Evolutionary conservation across 2,329 filamentous ascomycete species (phyloP).

Genomic region (Colletotrichum neosansevieriae): DNA sequence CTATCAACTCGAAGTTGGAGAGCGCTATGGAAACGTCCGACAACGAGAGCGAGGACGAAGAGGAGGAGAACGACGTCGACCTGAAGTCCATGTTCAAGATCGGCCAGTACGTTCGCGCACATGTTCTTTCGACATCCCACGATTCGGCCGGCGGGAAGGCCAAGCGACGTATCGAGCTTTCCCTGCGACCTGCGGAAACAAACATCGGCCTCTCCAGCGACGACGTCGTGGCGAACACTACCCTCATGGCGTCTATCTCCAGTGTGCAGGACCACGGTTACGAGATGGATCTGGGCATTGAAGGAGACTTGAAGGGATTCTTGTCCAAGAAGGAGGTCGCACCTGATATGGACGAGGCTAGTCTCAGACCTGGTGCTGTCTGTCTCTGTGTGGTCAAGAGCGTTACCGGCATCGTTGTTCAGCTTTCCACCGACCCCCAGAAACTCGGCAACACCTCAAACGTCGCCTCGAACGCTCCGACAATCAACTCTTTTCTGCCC

Average conservation of each 20-base stretch:
- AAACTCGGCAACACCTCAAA: constrained; percentile 76
- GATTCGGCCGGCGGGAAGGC: constrained; percentile 71
- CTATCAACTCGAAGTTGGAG: constrained; percentile 82
- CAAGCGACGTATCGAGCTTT: constrained; percentile 88
- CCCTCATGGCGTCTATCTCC: constrained; percentile 86
- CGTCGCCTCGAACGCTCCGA: constrained; percentile 80
- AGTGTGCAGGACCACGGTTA: constrained; percentile 98
- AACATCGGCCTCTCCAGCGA: constrained; percentile 81
- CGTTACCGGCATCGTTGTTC: constrained; percentile 84
- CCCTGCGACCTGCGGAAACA: constrained; percentile 80
- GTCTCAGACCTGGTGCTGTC: constrained; percentile 84
- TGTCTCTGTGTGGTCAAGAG: constrained; percentile 85
- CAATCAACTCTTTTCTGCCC: constrained; percentile 89
- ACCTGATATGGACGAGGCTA: constrained; percentile 70
- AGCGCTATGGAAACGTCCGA: constrained; percentile 68
- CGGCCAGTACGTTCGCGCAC: constrained; percentile 90
- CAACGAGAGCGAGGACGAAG: constrained; percentile 67
- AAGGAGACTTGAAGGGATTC: constrained; percentile 80
- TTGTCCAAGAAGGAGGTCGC: constrained; percentile 87
- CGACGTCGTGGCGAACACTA: constrained; percentile 80
- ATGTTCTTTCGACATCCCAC: constrained; percentile 82
- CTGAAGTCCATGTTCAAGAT: constrained; percentile 80
- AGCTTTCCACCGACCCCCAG: constrained; percentile 81
- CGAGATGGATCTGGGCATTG: constrained; percentile 88
- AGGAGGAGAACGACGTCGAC: constrained; percentile 69